A percentile compares a stretch with the other conserved stretches of the same genome.
These are phyloP conservation scores for Daldinia bambusicola DNA, from an alignment of 495 filamentous ascomycete genomes.

Conservation along the genomic window DNA sequence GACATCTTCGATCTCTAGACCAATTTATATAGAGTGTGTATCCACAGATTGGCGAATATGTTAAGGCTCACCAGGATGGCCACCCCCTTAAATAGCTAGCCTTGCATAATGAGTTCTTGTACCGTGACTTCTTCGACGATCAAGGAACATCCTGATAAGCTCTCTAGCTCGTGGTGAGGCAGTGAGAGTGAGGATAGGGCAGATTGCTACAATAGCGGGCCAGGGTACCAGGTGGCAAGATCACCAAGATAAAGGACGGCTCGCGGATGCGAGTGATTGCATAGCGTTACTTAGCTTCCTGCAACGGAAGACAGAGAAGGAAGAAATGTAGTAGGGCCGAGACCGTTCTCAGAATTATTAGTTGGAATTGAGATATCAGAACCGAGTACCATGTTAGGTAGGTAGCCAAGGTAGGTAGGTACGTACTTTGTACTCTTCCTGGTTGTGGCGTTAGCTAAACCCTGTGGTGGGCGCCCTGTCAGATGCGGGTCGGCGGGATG, in stretches of 20 bases:
- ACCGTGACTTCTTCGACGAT: conserved; percentile 37
- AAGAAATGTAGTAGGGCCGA: conserved; percentile 12
- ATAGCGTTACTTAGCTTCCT: conserved; percentile 19
- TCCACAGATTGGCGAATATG: conserved; percentile 39
- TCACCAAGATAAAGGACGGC: conserved; percentile 22
- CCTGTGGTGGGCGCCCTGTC: not conserved
- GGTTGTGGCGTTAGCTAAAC: conserved; percentile 30
- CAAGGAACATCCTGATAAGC: conserved; percentile 30
- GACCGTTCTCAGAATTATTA: conserved; percentile 4
- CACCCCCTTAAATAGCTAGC: not conserved
- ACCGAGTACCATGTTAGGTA: too few species aligned
- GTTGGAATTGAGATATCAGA: conserved; percentile 27
- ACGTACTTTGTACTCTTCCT: too few species aligned
- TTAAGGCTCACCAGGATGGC: conserved; percentile 18
- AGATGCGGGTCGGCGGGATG: too few species aligned
- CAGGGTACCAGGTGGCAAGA: conserved; percentile 40
- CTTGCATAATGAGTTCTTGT: conserved; percentile 27
- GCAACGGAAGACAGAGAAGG: conserved; percentile 19
- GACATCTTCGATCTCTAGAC: conserved; percentile 11
- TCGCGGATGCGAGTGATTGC: conserved; percentile 29
- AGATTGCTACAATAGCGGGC: conserved; percentile 16
- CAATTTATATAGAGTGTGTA: conserved; percentile 14
- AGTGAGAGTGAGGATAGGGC: conserved; percentile 17
- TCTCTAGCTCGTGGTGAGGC: conserved; percentile 6
- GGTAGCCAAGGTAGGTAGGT: too few species aligned